Evolutionary conservation across 1,284 basidiomycete species (phyloP).

Genomic region (Limonomyces culmigenus): DNA sequence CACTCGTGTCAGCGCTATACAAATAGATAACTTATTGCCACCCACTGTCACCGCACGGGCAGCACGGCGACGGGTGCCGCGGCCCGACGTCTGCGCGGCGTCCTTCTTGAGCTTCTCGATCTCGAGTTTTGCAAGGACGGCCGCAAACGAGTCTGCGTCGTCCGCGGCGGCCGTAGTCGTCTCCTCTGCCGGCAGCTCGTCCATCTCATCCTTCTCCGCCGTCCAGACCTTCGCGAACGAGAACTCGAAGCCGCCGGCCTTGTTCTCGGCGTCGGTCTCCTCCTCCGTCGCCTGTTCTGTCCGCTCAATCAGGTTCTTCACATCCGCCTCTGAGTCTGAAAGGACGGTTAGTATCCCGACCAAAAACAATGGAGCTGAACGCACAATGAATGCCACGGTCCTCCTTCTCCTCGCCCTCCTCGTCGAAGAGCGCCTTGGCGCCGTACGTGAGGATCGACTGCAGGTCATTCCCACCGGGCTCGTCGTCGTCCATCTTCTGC

Average conservation of each 20-base stretch:
- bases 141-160: conserved; percentile 63
- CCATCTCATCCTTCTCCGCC: conserved; percentile 49
- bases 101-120: conserved; percentile 27
- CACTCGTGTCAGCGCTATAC: not conserved
- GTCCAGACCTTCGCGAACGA: conserved; percentile 83
- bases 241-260: conserved; percentile 33
- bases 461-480: conserved; percentile 54
- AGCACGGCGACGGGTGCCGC: too few species aligned
- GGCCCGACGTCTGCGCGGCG: conserved; percentile 38
- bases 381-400: conserved; percentile 56
- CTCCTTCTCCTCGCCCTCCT: conserved; percentile 28
- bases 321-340: conserved; percentile 59
- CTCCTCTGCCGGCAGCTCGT: conserved; percentile 47
- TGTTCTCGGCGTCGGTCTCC: conserved; percentile 24
- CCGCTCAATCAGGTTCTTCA: conserved; percentile 70
- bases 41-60: too few species aligned
- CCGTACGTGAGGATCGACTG: conserved; percentile 74
- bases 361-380: conserved; percentile 10
- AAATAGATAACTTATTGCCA: too few species aligned
- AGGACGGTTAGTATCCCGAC: conserved; percentile 3
- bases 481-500: conserved; percentile 79
- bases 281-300: conserved; percentile 57
- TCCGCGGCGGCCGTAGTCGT: conserved; percentile 19
- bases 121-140: conserved; percentile 48
- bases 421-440: conserved; percentile 57